Conservation (phyloP, 1,284 basidiomycete species). For the Cutaneotrichosporon sp. region DNA sequence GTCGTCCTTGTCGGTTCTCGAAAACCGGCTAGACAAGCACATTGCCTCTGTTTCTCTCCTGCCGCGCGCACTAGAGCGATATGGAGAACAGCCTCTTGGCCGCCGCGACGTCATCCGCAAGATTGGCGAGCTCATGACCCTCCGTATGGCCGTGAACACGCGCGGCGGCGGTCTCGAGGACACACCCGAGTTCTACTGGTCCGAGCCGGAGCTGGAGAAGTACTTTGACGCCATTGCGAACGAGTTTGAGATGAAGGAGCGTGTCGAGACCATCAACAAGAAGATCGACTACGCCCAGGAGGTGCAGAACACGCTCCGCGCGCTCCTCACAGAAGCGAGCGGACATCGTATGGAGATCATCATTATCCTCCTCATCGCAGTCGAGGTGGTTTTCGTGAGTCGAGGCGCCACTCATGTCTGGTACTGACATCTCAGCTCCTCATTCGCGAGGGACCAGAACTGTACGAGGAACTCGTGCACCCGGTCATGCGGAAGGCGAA, state of each 20-base stretch:
- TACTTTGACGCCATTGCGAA: constrained; percentile 75
- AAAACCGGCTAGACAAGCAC: constrained; percentile 73
- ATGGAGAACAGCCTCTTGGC: constrained; percentile 72
- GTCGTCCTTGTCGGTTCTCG: constrained; percentile 74
- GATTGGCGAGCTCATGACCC: constrained; percentile 78
- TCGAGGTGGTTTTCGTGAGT: constrained; percentile 80
- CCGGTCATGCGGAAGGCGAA: constrained; percentile 11
- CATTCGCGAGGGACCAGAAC: constrained; percentile 24
- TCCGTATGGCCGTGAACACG: constrained; percentile 79
- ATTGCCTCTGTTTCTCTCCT: constrained; percentile 71
- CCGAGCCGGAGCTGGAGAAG: constrained; percentile 78
- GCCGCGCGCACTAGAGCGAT: constrained; percentile 66
- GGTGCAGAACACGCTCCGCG: constrained; percentile 58
- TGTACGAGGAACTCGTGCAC: constrained; percentile 17
- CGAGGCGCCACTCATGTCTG: no score
- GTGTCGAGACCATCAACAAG: constrained; percentile 75
- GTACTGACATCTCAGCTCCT: constrained; percentile 12
- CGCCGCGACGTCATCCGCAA: constrained; percentile 78
- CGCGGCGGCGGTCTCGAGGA: constrained; percentile 83
- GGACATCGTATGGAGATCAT: constrained; percentile 84
- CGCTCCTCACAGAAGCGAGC: constrained; percentile 76
- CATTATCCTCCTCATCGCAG: constrained; percentile 82
- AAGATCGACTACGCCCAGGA: constrained; percentile 91
- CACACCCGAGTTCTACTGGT: constrained; percentile 80
- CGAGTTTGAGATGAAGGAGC: constrained; percentile 73